Conservation (phyloP, 345 rosid species). For the Camelina sativa region DNA sequence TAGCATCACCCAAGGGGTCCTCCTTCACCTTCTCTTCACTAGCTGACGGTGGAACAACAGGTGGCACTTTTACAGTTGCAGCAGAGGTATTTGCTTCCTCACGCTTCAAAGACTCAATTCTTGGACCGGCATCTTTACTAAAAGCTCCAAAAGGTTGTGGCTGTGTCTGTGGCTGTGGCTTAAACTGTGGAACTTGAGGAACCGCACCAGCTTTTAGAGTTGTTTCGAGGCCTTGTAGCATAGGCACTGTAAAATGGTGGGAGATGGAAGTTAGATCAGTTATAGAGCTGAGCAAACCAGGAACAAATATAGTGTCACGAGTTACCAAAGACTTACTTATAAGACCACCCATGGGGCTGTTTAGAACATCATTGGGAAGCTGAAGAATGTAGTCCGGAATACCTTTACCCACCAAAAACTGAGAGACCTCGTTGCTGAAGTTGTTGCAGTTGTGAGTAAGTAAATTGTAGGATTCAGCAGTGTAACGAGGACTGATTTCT, state of each 20-base stretch:
- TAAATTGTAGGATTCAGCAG: constrained; percentile 79
- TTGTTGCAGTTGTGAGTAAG: constrained; percentile 93
- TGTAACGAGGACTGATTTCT: constrained; percentile 85
- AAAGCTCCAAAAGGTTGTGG: constrained; percentile 44
- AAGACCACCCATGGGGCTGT: constrained; percentile 94
- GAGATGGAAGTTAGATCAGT: background rate
- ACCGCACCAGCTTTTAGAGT: constrained; percentile 85
- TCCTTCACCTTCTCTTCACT: constrained; percentile 42
- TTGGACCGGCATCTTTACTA: constrained; percentile 30
- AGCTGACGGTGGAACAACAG: constrained; percentile 47
- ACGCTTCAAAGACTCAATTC: constrained; percentile 24
- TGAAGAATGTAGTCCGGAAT: constrained; percentile 90
- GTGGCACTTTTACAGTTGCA: constrained; percentile 26
- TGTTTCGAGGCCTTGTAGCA: constrained; percentile 83
- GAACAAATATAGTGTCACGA: background rate
- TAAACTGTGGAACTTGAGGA: constrained; percentile 89
- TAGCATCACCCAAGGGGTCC: constrained; percentile 76
- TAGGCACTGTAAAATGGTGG: constrained; percentile 70
- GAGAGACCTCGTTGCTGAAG: constrained; percentile 89
- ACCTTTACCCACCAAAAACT: constrained; percentile 78
- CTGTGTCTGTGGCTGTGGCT: constrained; percentile 46
- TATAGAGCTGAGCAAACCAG: background rate
- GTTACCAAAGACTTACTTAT: constrained; percentile 60
- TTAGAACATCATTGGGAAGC: constrained; percentile 85
- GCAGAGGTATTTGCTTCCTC: constrained; percentile 32